Percentiles rank a stretch among this genome's conserved stretches.
Conservation (phyloP, 768 basidiomycete genomes). For the Cubamyces lactineus region DNA sequence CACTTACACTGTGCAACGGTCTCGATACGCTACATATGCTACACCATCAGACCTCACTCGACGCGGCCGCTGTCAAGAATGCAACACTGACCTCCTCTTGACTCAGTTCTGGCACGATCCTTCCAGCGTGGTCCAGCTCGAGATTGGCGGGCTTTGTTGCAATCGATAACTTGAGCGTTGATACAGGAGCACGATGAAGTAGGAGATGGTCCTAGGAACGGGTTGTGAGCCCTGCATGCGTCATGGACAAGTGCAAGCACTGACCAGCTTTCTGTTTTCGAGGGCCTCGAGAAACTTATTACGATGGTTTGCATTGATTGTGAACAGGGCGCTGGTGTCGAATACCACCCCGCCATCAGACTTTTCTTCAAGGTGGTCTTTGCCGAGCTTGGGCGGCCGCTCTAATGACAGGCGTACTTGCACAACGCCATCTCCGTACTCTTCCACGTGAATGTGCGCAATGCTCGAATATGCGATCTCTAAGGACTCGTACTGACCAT, state of each 20-base stretch:
- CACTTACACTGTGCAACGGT: constrained; percentile 31
- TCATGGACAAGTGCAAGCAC: not conserved
- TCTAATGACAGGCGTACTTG: constrained; percentile 8
- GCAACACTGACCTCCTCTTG: constrained; percentile 25
- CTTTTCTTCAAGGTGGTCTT: constrained; percentile 4
- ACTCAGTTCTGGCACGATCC: constrained; percentile 18
- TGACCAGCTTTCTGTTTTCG: constrained; percentile 51
- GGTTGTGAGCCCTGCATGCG: constrained; percentile 8
- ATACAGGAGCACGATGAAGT: too few relatives aligned
- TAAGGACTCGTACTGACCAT: constrained; percentile 55
- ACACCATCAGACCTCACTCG: not conserved
- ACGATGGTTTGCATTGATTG: constrained; percentile 39
- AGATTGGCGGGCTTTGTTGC: constrained; percentile 23
- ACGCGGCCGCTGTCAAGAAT: not conserved
- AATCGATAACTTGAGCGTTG: constrained; percentile 26
- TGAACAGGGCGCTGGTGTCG: constrained; percentile 38
- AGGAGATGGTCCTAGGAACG: not conserved
- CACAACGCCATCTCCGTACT: not conserved
- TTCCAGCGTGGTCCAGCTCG: constrained; percentile 29
- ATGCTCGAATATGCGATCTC: constrained; percentile 46
- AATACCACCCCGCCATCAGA: constrained; percentile 25
- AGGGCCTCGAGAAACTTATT: constrained; percentile 46
- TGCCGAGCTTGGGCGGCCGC: constrained; percentile 21
- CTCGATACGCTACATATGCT: constrained; percentile 23
- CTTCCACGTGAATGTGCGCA: constrained; percentile 21